Conservation (phyloP, 805 yeast species). For the fission yeast (Schizosaccharomyces pombe) region DNA sequence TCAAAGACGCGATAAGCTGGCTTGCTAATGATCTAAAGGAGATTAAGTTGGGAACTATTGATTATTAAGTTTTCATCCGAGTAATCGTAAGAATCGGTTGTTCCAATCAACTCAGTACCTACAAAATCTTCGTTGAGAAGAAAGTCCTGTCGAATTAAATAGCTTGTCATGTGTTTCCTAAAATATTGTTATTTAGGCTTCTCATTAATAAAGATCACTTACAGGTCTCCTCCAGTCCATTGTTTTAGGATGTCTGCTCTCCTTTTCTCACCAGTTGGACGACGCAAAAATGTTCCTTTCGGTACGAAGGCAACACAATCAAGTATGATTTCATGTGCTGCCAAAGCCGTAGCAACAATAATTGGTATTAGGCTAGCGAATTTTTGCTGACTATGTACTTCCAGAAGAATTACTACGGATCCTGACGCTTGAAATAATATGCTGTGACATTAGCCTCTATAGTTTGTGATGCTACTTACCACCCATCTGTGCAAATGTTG, state of each 20-base stretch:
- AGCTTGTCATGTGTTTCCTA: too few relatives aligned
- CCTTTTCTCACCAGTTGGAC: conserved; percentile 54
- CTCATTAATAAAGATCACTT: too few relatives aligned
- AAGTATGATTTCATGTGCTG: conserved; percentile 56
- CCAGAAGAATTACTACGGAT: conserved; percentile 54
- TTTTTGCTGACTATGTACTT: conserved; percentile 26
- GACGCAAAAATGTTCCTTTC: conserved; percentile 36
- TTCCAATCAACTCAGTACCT: too few relatives aligned
- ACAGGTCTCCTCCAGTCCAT: conserved; percentile 31
- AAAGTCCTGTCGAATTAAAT: too few relatives aligned
- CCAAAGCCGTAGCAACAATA: conserved; percentile 52
- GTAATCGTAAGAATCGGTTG: too few relatives aligned
- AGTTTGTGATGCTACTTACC: conserved; percentile 10
- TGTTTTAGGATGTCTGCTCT: conserved; percentile 37
- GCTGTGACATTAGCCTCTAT: background rate
- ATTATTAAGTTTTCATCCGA: too few relatives aligned
- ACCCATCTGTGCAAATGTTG: conserved; percentile 16
- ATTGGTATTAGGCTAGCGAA: conserved; percentile 63
- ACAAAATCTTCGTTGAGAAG: too few relatives aligned
- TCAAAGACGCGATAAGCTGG: conserved; percentile 23
- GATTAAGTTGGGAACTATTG: conserved; percentile 15
- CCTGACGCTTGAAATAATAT: conserved; percentile 67
- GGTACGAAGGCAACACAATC: conserved; percentile 68
- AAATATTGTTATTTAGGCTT: too few relatives aligned
- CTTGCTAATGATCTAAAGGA: conserved; percentile 20